Conservation (phyloP, 441 rosid species). For the Isatis lusitanica region DNA sequence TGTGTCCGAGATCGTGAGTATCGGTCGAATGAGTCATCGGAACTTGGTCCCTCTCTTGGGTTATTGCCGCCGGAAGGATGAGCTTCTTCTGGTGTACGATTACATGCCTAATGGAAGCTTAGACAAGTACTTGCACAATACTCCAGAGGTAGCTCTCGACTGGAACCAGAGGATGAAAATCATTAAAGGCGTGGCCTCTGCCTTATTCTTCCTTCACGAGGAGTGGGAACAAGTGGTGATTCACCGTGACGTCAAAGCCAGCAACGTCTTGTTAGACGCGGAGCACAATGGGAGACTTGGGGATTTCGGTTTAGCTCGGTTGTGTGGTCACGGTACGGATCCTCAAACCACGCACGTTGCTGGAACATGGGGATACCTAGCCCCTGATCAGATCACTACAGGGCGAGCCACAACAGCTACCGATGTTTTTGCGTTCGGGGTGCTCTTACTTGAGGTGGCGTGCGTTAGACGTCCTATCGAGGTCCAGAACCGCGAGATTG, state of each 20-base stretch:
- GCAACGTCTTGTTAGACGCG: slow-evolving; percentile 61
- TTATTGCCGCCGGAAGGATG: slow-evolving; percentile 58
- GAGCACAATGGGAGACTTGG: slow-evolving; percentile 67
- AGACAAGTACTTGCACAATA: slow-evolving; percentile 51
- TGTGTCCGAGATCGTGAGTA: slow-evolving; percentile 60
- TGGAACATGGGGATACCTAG: slow-evolving; percentile 77
- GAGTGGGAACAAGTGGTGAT: slow-evolving; percentile 59
- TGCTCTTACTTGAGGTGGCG: slow-evolving; percentile 62
- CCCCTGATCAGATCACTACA: slow-evolving; percentile 56
- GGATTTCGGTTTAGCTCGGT: slow-evolving; percentile 78
- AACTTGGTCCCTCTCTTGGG: slow-evolving; percentile 73
- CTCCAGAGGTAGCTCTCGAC: slow-evolving; percentile 40
- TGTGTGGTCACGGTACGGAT: slow-evolving; percentile 62
- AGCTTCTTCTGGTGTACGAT: slow-evolving; percentile 70
- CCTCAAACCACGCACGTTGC: slow-evolving; percentile 72
- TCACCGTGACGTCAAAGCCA: slow-evolving; percentile 51
- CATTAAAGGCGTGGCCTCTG: slow-evolving; percentile 62
- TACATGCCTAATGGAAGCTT: slow-evolving; percentile 79
- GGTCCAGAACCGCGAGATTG: slow-evolving; percentile 10
- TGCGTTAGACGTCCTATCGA: slow-evolving; percentile 74
- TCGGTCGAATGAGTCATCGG: slow-evolving; percentile 72
- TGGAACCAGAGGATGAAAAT: slow-evolving; percentile 71
- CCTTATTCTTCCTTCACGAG: slow-evolving; percentile 59
- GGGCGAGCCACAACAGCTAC: slow-evolving; percentile 44
- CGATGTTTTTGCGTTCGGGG: slow-evolving; percentile 78